phyloP scores from a whole-genome alignment of 2,329 filamentous ascomycete genomes.

The Septoria linicola region DNA sequence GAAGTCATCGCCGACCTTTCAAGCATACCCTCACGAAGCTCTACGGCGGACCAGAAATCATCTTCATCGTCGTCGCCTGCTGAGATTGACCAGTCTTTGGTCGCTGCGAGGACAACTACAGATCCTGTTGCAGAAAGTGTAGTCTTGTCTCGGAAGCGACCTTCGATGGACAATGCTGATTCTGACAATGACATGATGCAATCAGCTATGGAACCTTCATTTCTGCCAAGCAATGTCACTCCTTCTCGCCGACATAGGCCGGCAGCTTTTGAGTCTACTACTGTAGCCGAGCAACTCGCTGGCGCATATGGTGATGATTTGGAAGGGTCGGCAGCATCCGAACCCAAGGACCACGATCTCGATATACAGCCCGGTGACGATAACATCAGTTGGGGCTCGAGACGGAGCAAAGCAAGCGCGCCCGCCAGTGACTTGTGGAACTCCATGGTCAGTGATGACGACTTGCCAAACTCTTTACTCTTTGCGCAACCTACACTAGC shows the following conservation, averaged over 20 bases:
- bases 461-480: slow-evolving; percentile 34
- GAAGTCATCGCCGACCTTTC: slow-evolving; percentile 27
- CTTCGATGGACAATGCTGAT: slow-evolving; percentile 1
- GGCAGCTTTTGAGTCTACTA: slow-evolving; percentile 1
- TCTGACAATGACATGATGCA: slow-evolving; percentile 4
- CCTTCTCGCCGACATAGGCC: neutral
- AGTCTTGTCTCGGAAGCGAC: neutral
- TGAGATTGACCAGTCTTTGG: too few species aligned
- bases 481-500: slow-evolving; percentile 23
- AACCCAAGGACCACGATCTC: slow-evolving; percentile 18
- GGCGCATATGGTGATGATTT: slow-evolving; percentile 43
- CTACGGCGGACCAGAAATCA: slow-evolving; percentile 15
- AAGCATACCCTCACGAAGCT: slow-evolving; percentile 17
- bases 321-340: slow-evolving; percentile 30
- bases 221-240: neutral
- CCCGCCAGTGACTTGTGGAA: slow-evolving; percentile 35
- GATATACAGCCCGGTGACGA: slow-evolving; percentile 41
- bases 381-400: slow-evolving; percentile 39
- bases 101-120: neutral
- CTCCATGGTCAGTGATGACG: slow-evolving; percentile 35
- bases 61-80: neutral
- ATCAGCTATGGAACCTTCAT: slow-evolving; percentile 11
- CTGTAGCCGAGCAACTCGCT: slow-evolving; percentile 44
- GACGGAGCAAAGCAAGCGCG: slow-evolving; percentile 32
- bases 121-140: neutral